A percentile compares a stretch with the other conserved stretches of the same genome.
Conservation (phyloP, 2,329 filamentous ascomycete genomes). For the Aspergillus felis region DNA sequence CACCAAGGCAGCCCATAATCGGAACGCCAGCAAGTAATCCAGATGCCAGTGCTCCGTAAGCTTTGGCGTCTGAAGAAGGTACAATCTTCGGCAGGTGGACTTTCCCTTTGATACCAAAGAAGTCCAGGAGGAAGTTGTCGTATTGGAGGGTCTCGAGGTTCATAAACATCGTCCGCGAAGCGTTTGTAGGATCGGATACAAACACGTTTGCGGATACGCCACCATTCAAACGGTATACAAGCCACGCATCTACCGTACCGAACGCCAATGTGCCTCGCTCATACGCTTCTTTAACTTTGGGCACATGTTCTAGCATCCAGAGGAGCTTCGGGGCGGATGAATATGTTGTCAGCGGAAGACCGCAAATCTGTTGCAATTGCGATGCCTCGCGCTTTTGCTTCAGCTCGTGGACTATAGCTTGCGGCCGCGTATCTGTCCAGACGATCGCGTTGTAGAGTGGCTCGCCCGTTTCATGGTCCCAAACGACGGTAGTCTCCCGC, state of each 20-base stretch:
- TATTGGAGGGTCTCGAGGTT: conserved; percentile 75
- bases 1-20: conserved; percentile 77
- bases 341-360: conserved; percentile 81
- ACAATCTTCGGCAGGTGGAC: conserved; percentile 75
- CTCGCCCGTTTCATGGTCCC: conserved; percentile 76
- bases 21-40: conserved; percentile 64
- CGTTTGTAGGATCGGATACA: conserved; percentile 83
- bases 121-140: conserved; percentile 69
- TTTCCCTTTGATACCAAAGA: conserved; percentile 74
- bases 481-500: conserved; percentile 81
- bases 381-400: conserved; percentile 64
- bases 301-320: conserved; percentile 74
- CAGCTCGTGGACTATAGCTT: conserved; percentile 68
- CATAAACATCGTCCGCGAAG: conserved; percentile 91
- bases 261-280: conserved; percentile 72
- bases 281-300: conserved; percentile 67
- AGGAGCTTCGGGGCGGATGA: conserved; percentile 79
- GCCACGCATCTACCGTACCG: conserved; percentile 84
- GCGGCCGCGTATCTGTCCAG: conserved; percentile 83
- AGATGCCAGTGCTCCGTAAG: conserved; percentile 63
- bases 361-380: conserved; percentile 65
- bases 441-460: conserved; percentile 80
- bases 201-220: conserved; percentile 63
- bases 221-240: conserved; percentile 76
- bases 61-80: conserved; percentile 67